A percentile compares a stretch with the other conserved stretches of the same genome.
These are phyloP conservation scores for Candida pseudofarinosa DNA, from an alignment of 805 yeast genomes.

Conservation along the genomic window DNA sequence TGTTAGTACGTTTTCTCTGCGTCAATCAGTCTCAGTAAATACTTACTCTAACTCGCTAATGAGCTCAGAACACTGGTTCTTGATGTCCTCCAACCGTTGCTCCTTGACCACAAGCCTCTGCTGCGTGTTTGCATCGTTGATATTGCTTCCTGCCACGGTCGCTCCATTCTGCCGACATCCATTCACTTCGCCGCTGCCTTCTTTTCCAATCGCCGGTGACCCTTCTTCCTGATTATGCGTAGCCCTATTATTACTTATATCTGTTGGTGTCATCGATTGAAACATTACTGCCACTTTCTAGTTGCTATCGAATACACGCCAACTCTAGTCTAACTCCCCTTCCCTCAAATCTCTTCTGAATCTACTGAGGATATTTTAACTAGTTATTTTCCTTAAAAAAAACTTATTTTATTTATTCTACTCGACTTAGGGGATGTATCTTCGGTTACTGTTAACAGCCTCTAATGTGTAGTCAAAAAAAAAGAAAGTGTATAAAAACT, in stretches of 20 bases:
- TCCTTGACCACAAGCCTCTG: conserved; percentile 11
- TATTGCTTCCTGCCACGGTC: not conserved
- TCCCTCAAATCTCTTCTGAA: not conserved
- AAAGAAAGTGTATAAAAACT: not conserved
- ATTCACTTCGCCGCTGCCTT: not conserved
- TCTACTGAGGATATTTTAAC: not conserved
- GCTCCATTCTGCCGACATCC: not conserved
- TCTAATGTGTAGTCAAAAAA: conserved; percentile 21
- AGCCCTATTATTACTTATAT: conserved; percentile 1
- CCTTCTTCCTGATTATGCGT: not conserved
- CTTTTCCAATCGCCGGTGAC: not conserved
- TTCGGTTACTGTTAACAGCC: not conserved
- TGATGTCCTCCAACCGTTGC: conserved; percentile 25
- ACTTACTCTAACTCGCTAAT: conserved; percentile 29
- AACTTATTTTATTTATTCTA: too few relatives aligned
- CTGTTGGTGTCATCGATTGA: conserved; percentile 5
- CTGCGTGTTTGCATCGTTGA: conserved; percentile 4
- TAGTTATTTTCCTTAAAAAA: not conserved
- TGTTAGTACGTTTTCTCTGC: conserved; percentile 5
- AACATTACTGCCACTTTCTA: conserved; percentile 2
- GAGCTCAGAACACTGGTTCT: conserved; percentile 27
- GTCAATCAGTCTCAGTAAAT: not conserved
- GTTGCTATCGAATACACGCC: not conserved
- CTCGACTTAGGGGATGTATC: conserved; percentile 1
- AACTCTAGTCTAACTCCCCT: not conserved